Evolutionary conservation across 352 stramenopile species (phyloP), one percentile per base, ranked within the genome.

Genomic region (Thalassiosira hispida): DNA sequence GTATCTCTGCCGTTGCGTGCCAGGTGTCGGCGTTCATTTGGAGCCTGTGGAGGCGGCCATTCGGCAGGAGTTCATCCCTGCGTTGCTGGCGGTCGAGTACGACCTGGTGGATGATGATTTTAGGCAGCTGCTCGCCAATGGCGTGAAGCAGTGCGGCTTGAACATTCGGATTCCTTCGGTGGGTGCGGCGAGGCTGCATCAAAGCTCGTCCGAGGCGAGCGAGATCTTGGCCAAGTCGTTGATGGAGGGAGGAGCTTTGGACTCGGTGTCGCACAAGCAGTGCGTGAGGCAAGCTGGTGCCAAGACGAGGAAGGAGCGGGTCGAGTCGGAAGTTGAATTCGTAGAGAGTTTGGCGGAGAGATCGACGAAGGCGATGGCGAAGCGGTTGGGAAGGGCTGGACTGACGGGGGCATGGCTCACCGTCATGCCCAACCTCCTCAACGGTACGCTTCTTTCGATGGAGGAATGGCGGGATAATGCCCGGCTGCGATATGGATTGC

Each of bases 401-500:
- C 3, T 4, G 16, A 49, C 6, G 11, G 1, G 40, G 40, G 22
- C 42, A 25, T 68, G 59, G 59, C 23, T 68, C 16, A 56, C 59
- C 1, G 80, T 79, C 56, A 93, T 81, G 55, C 94, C 87, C 47
- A 92, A 85, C 0, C 92, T 75, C 27, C 85, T 89, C 25, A 86
- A 73, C 49, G 60, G 60, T 8, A 77, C 56, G 0, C 33, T 72
- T 18, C 29, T 78, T 8, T 74, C 66, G 0, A 35, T 44, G 9
- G 59, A 73, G 23, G 74, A 78, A 40, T 83, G 62, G 25, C 0
- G 74, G 1, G 66, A 83, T 35, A 70, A 44, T 27, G n/a, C 66
- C 0, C 42, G 74, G 11, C 38, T 78, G 12, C 66, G 61, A 42
- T 71, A 56, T 23, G 44, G 67, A 56, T 25, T 20, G 55, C 14